Evolutionary conservation across 2,329 filamentous ascomycete genomes (phyloP).

Genomic region (Aspergillus quadrilineatus): DNA sequence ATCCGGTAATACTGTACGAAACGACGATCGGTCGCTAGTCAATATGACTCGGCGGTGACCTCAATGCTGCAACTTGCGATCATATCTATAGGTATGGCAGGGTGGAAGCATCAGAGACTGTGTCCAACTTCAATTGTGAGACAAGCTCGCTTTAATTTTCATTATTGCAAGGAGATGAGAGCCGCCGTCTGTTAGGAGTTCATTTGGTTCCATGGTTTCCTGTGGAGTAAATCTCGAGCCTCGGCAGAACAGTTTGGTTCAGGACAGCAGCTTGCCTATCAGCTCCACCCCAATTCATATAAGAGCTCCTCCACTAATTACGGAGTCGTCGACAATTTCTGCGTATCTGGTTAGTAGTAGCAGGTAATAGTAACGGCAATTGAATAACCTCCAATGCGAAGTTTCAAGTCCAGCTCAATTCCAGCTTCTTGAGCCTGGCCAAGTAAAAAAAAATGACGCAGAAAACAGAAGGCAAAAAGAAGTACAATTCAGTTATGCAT

Average conservation of each 20-base stretch:
- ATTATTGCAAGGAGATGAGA: not conserved
- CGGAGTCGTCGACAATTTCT: not conserved
- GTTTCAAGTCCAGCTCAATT: not conserved
- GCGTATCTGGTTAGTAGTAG: not conserved
- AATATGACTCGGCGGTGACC: not conserved
- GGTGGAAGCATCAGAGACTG: not conserved
- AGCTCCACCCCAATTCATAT: constrained; percentile 10
- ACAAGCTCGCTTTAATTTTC: not conserved
- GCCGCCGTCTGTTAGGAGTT: not conserved
- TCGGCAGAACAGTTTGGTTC: constrained; percentile 5
- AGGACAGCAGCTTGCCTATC: constrained; percentile 8
- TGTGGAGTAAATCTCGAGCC: constrained; percentile 9
- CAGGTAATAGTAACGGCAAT: not conserved
- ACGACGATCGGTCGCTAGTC: not conserved
- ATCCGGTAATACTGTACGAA: constrained; percentile 2
- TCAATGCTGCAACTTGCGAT: not conserved
- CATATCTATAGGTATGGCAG: not conserved
- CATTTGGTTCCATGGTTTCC: constrained; percentile 5
- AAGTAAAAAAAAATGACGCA: not conserved
- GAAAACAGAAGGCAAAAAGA: not conserved
- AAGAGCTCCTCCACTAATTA: constrained; percentile 1
- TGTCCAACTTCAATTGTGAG: not conserved
- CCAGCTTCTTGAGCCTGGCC: not conserved
- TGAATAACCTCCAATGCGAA: not conserved
- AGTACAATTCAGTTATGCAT: constrained; percentile 4